These are phyloP conservation scores for Fusarium praegraminearum DNA, from an alignment of 2,329 filamentous ascomycete species.

Conservation along the genomic window DNA sequence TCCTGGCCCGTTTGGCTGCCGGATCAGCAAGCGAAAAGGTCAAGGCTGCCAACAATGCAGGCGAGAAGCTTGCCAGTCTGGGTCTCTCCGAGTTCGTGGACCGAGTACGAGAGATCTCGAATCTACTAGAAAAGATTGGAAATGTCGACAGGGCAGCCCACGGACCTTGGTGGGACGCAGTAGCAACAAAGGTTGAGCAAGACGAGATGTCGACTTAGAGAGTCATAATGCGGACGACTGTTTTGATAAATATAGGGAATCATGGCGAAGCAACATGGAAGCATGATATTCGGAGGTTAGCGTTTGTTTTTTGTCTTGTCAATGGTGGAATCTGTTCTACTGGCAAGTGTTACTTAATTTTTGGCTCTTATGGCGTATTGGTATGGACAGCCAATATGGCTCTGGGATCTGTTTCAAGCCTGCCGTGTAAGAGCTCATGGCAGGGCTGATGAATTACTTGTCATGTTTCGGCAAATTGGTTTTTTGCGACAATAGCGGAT, in stretches of 20 bases:
- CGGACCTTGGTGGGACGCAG: slow-evolving; percentile 76
- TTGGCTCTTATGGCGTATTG: slow-evolving; percentile 39
- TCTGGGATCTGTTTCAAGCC: slow-evolving; percentile 15
- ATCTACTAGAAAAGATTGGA: slow-evolving; percentile 73
- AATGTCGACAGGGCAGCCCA: slow-evolving; percentile 76
- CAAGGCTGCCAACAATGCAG: slow-evolving; percentile 74
- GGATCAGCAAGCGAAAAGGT: slow-evolving; percentile 77
- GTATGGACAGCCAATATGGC: slow-evolving; percentile 29
- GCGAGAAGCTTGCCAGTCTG: slow-evolving; percentile 75
- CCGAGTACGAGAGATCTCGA: slow-evolving; percentile 75
- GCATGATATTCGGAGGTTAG: slow-evolving; percentile 36
- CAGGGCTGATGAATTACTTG: slow-evolving; percentile 16
- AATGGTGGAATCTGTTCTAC: slow-evolving; percentile 17
- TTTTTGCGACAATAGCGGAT: slow-evolving; percentile 24
- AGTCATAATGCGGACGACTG: not conserved
- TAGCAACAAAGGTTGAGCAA: slow-evolving; percentile 67
- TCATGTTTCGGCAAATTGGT: slow-evolving; percentile 12
- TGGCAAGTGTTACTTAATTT: slow-evolving; percentile 32
- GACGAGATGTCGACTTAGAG: slow-evolving; percentile 51
- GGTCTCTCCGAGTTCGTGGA: slow-evolving; percentile 81
- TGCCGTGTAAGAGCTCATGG: slow-evolving; percentile 10
- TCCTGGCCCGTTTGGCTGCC: slow-evolving; percentile 73
- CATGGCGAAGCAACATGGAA: slow-evolving; percentile 40
- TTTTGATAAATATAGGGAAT: slow-evolving; percentile 22
- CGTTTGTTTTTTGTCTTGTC: slow-evolving; percentile 18